Evolutionary conservation across 768 basidiomycete species (phyloP), one percentile per base, ranked within the genome.

Genomic region (Phaffia tasmanica): DNA sequence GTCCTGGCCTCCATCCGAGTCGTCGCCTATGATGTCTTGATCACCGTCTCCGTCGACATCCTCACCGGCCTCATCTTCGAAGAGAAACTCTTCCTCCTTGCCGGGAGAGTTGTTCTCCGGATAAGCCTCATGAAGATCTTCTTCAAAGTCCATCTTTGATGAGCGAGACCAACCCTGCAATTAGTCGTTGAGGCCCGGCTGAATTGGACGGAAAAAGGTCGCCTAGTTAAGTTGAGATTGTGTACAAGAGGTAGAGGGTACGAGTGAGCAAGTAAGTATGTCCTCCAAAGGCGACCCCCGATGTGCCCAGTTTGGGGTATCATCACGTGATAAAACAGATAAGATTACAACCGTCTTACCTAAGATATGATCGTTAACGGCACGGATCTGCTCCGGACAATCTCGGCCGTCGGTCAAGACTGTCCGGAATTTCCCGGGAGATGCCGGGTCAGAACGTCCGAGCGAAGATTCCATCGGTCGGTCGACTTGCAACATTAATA

Each of bases 1-100:
- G 29, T 35, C 42, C 16, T 46, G 29, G 42, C 59, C 57, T 51
- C 51, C 57, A 32, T 42, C 18, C 25, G 56, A 57, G 46, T 60
- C 27, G 42, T 55, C 21, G 19, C 35, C 30, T 29, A 7, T 29
- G 57, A 64, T 48, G 71, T 71, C 60, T 67, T 68, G 35, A 65
- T 42, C 18, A 23, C 27, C 58, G 63, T 55, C 8, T 54, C 67
- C 46, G 30, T 25, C 42, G 58, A 46, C 15, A 9, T 61, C 59
- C 23, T 61, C 59, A 11, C 15, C 27, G 57, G 11, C 32, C 4
- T 42, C 30, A 16, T 61, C 59, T 14, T 61, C 27, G 16, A 53
- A 53, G 27, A 53, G n/a, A 27, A n/a, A 53, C n/a, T 27, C 59
- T 46, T 61, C 59, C 8, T 46, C 35, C 32, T 42, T 19, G 56